phyloP scores from a whole-genome alignment of 108 stramenopile genomes.

The Pseudonitzschia delicatissima region DNA sequence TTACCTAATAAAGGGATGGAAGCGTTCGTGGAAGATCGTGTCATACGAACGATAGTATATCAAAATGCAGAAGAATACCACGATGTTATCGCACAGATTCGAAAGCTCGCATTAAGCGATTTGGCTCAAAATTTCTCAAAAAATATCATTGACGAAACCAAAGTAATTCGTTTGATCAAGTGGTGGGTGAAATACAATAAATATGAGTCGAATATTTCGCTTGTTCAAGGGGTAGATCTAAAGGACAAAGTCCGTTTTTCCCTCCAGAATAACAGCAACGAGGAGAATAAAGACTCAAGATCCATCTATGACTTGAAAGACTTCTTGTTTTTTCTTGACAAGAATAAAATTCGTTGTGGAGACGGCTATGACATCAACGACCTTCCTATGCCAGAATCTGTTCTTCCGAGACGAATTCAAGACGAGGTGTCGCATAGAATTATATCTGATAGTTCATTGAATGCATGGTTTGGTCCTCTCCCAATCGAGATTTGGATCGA shows the following conservation, averaged over 20 bases:
- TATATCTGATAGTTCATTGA: conserved; percentile 41
- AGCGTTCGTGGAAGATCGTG: conserved; percentile 30
- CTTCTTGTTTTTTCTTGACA: conserved; percentile 55
- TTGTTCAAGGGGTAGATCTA: conserved; percentile 27
- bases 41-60: conserved; percentile 41
- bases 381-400: conserved; percentile 70
- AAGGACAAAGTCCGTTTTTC: conserved; percentile 52
- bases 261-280: conserved; percentile 6
- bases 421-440: conserved; percentile 40
- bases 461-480: conserved; percentile 53
- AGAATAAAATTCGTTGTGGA: conserved; percentile 24
- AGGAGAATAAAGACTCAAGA: conserved; percentile 11
- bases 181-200: conserved; percentile 68
- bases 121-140: conserved; percentile 32
- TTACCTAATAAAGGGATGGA: conserved; percentile 60
- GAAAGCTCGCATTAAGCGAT: conserved; percentile 47
- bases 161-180: conserved; percentile 50
- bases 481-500: conserved; percentile 70
- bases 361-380: conserved; percentile 16
- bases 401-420: conserved; percentile 44
- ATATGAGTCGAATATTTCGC: conserved; percentile 28
- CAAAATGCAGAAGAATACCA: conserved; percentile 73
- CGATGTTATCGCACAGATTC: conserved; percentile 59
- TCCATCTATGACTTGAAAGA: conserved; percentile 41
- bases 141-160: conserved; percentile 40